phyloP scores from a whole-genome alignment of 2,329 filamentous ascomycete genomes.

The Venturia carpophila region DNA sequence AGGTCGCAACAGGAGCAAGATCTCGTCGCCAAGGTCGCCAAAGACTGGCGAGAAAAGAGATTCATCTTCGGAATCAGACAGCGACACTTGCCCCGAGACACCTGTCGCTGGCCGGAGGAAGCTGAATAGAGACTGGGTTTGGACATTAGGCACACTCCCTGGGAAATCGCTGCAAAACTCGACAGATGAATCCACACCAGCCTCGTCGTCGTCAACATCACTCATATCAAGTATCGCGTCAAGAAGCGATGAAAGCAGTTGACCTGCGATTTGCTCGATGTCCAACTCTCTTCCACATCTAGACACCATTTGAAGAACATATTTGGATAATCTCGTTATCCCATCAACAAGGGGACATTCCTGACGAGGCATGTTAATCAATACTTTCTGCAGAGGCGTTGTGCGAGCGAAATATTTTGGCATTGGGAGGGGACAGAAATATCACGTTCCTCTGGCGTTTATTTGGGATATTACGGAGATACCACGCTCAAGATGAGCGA shows the following conservation, averaged over 20 bases:
- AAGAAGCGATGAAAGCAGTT: conserved; percentile 16
- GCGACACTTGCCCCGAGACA: conserved; percentile 43
- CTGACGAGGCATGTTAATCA: neutral
- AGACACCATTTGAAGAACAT: neutral
- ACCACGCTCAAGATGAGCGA: conserved; percentile 7
- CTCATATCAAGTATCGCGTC: conserved; percentile 7
- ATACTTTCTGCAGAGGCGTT: neutral
- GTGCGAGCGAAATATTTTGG: neutral
- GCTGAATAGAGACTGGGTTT: conserved; percentile 48
- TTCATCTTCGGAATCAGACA: conserved; percentile 36
- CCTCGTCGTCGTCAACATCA: neutral
- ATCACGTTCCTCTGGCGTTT: neutral
- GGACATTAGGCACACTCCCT: conserved; percentile 41
- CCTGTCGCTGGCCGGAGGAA: conserved; percentile 47
- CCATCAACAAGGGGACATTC: neutral
- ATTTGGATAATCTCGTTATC: neutral
- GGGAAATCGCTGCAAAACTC: neutral
- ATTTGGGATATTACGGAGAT: neutral
- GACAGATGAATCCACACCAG: neutral
- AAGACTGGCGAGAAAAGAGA: conserved; percentile 38
- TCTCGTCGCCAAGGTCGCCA: conserved; percentile 20
- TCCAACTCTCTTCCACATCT: neutral
- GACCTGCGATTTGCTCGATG: conserved; percentile 7
- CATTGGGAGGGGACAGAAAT: neutral
- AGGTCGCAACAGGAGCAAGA: conserved; percentile 4